Evolutionary conservation across 352 stramenopile species (phyloP), one percentile per base, ranked within the genome.

Genomic region (Phytophthora chlamydospora): DNA sequence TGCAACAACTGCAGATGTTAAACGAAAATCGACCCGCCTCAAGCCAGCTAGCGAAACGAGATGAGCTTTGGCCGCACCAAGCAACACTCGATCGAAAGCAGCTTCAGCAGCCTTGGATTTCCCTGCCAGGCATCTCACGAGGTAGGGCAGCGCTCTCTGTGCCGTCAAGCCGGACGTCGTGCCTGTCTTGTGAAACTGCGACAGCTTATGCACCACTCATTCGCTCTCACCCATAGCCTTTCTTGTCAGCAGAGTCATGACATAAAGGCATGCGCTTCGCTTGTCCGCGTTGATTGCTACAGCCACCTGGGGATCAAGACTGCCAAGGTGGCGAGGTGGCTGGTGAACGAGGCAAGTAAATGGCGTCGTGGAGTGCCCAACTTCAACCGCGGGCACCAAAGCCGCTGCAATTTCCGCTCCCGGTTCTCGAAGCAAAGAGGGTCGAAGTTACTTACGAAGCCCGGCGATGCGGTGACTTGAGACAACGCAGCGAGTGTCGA

Each of bases 171-270:
- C 38, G 9, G 35, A 36, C 29, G 29, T 16, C 24, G 3, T 53
- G 16, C 14, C 51, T 31, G 31, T 41, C 41, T 53, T 50, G 33
- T 44, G 50, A 39, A 58, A 38, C 36, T 60, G 49, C 33, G 50
- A 61, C 58, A 61, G 17, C 58, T 54, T 54, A 39, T 55, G 58
- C 35, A 43, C 41, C 42, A 35, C 31, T 66, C 58, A 29, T 59
- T 61, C 32, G 27, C 17, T 53, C 13, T 19, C 53, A 53, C n/a
- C 32, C 53, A 58, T 38, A 41, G 33, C 24, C 36, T 31, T 21
- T 39, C 33, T 31, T 54, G 21, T 49, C 38, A 63, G 46, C 31
- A 33, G 19, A n/a, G 43, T 19, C 24, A 33, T 21, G 33, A 12
- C 35, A 63, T 44, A 46, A 45, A 51, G 38, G 56, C 39, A 36